Conservation (phyloP, 495 filamentous ascomycete genomes). For the Trichoderma orchidacearum region DNA sequence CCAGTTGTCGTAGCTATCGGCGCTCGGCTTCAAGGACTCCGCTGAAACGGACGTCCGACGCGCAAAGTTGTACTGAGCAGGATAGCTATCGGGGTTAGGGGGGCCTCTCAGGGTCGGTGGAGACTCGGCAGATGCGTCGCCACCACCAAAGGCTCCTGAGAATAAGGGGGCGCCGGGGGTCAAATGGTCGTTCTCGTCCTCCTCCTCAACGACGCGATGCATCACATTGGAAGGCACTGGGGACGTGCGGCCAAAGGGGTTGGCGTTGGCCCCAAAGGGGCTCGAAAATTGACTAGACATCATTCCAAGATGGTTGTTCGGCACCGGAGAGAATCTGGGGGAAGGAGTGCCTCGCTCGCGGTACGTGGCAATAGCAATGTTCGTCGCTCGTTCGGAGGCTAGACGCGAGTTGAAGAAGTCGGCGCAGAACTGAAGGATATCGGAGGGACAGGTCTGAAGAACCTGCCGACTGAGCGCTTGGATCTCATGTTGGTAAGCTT, state of each 20-base stretch:
- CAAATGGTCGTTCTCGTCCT: constrained; percentile 47
- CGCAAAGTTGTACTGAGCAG: constrained; percentile 83
- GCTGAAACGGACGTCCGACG: constrained; percentile 94
- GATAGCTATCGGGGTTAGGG: constrained; percentile 55
- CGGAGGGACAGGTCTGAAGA: constrained; percentile 33
- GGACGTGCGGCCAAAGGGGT: constrained; percentile 25
- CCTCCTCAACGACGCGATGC: constrained; percentile 42
- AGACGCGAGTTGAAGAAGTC: constrained; percentile 51
- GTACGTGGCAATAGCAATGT: constrained; percentile 27
- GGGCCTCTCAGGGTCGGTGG: constrained; percentile 26
- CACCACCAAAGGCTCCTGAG: constrained; percentile 26
- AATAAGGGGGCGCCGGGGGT: constrained; percentile 33
- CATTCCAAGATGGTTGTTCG: constrained; percentile 6
- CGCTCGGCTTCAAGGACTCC: constrained; percentile 83
- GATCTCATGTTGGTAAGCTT: constrained; percentile 45
- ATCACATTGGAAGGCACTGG: constrained; percentile 25
- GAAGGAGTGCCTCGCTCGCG: constrained; percentile 6
- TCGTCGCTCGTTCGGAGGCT: constrained; percentile 42
- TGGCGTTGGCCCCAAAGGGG: constrained; percentile 36
- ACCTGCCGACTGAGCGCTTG: constrained; percentile 43
- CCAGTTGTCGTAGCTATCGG: constrained; percentile 78
- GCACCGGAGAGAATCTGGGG: constrained; percentile 8
- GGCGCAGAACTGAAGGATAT: constrained; percentile 55
- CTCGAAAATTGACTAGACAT: constrained; percentile 43
- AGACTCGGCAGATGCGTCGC: constrained; percentile 25